phyloP scores from a whole-genome alignment of 148 eudicot genomes.

The Arbutus unedo region DNA sequence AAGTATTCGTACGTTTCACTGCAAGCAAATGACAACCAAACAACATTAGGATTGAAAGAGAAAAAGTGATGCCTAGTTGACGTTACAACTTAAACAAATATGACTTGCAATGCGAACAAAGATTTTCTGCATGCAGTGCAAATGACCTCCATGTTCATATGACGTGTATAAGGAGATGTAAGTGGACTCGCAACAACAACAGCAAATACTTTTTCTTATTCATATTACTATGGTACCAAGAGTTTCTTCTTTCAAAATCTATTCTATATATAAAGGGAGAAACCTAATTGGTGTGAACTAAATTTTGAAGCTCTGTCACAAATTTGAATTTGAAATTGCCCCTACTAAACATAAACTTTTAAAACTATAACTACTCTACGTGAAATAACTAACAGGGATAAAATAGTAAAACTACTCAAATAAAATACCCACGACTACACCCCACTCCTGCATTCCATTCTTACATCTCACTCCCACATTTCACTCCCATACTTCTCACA shows the following conservation, averaged over 20 bases:
- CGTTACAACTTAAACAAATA: neutral
- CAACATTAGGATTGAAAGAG: slow-evolving; percentile 11
- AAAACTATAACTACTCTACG: no score
- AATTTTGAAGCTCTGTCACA: neutral
- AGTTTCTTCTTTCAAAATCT: neutral
- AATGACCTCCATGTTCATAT: neutral
- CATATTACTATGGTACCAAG: neutral
- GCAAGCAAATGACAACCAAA: slow-evolving; percentile 28
- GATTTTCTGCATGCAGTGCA: neutral
- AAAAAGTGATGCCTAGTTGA: neutral
- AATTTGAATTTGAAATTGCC: no score
- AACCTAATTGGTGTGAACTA: neutral
- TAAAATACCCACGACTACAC: no score
- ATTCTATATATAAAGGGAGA: no score
- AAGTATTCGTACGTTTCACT: slow-evolving; percentile 54
- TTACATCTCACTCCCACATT: no score
- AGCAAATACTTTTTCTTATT: neutral
- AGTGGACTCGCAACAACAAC: neutral
- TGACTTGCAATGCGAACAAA: neutral
- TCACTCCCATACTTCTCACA: no score
- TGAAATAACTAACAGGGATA: no score
- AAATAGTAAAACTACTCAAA: no score
- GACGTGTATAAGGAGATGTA: slow-evolving; percentile 2
- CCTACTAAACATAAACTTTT: no score
- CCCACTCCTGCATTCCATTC: no score